phyloP scores from a whole-genome alignment of 1,284 basidiomycete species.

The Ceratobasidium sp. region DNA sequence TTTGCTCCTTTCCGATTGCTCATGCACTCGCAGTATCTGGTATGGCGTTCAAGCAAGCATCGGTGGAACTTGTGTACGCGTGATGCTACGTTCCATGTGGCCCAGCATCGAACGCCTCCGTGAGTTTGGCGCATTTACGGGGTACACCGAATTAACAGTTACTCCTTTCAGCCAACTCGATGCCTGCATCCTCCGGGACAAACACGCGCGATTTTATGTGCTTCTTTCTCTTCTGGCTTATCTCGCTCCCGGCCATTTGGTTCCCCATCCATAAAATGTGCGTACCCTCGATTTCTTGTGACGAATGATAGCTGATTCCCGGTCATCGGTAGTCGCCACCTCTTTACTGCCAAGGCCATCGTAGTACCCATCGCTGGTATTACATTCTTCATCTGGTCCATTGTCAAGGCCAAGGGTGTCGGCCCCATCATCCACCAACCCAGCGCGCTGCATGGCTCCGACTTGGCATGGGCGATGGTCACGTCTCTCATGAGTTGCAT shows the following conservation, averaged over 20 bases:
- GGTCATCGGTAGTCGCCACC: conserved; percentile 66
- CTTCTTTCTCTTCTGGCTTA: conserved; percentile 89
- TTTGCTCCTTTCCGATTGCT: conserved; percentile 45
- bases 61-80: conserved; percentile 78
- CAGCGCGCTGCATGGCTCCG: conserved; percentile 71
- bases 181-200: conserved; percentile 76
- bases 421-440: conserved; percentile 81
- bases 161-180: conserved; percentile 63
- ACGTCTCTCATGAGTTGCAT: conserved; percentile 80
- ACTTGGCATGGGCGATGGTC: conserved; percentile 83
- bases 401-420: conserved; percentile 80
- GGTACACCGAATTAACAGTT: conserved; percentile 38
- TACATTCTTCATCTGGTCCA: conserved; percentile 77
- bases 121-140: conserved; percentile 53
- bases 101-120: conserved; percentile 75
- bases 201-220: conserved; percentile 76
- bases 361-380: conserved; percentile 78
- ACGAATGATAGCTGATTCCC: background rate
- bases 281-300: conserved; percentile 48
- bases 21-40: conserved; percentile 65
- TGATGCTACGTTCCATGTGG: conserved; percentile 78
- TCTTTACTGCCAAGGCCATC: conserved; percentile 84
- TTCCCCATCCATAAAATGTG: conserved; percentile 83
- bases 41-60: conserved; percentile 85
- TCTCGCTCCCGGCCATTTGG: conserved; percentile 82